phyloP scores from a whole-genome alignment of 106 monocot genomes.

The Platanthera zijinensis region DNA sequence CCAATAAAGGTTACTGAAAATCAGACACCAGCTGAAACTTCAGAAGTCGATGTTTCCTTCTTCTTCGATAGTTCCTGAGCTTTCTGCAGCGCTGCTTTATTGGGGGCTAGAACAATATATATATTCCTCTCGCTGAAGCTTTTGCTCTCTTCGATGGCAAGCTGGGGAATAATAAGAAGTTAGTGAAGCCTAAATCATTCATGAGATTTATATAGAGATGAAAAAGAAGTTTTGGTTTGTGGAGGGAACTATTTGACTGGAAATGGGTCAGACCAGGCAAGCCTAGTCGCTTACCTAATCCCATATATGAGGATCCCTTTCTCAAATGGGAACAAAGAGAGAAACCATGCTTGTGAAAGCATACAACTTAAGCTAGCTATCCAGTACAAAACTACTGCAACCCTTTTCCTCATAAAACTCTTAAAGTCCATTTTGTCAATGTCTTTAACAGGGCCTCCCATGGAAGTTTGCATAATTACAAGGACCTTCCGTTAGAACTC shows the following conservation, averaged over 20 bases:
- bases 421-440: too few relatives aligned
- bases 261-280: neutral
- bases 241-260: too few relatives aligned
- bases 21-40: constrained; percentile 26
- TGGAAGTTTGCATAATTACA: too few relatives aligned
- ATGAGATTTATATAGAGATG: neutral
- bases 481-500: too few relatives aligned
- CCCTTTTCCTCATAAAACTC: too few relatives aligned
- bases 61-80: constrained; percentile 51
- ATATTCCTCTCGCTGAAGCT: constrained; percentile 62
- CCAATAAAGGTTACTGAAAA: too few relatives aligned
- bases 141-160: constrained; percentile 64
- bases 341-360: too few relatives aligned
- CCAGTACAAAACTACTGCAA: too few relatives aligned
- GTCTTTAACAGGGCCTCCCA: too few relatives aligned
- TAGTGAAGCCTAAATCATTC: neutral
- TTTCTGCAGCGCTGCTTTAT: constrained; percentile 66
- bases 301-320: too few relatives aligned
- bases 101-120: constrained; percentile 67
- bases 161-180: constrained; percentile 24
- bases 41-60: constrained; percentile 28
- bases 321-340: too few relatives aligned
- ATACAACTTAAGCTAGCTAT: too few relatives aligned
- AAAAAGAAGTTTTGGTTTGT: neutral
- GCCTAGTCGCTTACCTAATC: neutral